Evolutionary conservation across 176 grass and related monocot species (phyloP).

Genomic region (Oryza longistaminata): DNA sequence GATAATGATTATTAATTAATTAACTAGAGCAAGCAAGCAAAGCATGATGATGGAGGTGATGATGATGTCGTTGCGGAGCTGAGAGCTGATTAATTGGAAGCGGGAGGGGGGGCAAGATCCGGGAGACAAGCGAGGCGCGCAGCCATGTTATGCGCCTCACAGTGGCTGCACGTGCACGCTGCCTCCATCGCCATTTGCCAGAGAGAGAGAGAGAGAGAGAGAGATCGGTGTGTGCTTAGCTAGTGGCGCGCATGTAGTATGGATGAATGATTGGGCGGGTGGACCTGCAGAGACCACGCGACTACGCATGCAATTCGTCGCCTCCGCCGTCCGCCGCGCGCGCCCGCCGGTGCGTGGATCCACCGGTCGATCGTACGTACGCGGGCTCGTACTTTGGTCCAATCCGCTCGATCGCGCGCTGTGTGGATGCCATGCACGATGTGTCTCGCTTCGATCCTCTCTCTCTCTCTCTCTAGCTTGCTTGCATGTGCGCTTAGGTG

Average conservation of each 20-base stretch:
- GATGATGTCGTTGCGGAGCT: conserved; percentile 18
- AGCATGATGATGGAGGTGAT: neutral
- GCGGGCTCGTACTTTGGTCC: neutral
- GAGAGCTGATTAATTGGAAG: neutral
- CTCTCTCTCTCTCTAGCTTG: neutral
- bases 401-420: neutral
- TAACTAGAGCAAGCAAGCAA: neutral
- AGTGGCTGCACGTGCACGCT: conserved; percentile 41
- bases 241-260: neutral
- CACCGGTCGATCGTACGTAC: neutral
- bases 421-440: neutral
- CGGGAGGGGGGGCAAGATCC: conserved; percentile 50
- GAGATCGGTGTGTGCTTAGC: neutral
- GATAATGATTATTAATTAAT: neutral
- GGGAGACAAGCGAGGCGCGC: conserved; percentile 49
- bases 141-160: conserved; percentile 40
- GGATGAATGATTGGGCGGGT: neutral
- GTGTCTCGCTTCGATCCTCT: neutral
- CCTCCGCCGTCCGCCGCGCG: conserved; percentile 1
- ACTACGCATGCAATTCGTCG: neutral
- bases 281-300: neutral
- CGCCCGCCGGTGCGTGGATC: neutral
- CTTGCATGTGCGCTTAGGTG: conserved; percentile 5
- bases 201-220: no score
- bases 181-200: no score